Evolutionary conservation across 1,284 basidiomycete genomes (phyloP).

Genomic region (Violaceomyces palustris): DNA sequence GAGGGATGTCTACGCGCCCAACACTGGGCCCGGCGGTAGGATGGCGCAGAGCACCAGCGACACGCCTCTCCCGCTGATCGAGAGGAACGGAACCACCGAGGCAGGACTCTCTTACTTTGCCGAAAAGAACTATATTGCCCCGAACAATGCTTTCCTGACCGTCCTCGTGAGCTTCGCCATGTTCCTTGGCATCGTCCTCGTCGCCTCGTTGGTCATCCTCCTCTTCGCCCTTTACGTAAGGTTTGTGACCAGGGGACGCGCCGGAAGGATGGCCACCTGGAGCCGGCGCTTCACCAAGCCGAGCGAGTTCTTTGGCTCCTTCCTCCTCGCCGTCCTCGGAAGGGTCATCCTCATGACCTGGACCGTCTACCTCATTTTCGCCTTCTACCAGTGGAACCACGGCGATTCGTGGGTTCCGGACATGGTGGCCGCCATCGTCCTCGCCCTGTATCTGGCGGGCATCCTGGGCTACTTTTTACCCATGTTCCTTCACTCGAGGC

Average conservation of each 20-base stretch:
- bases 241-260: conserved; percentile 4
- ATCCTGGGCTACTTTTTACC: conserved; percentile 28
- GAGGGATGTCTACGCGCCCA: conserved; percentile 43
- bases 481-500: conserved; percentile 22
- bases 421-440: conserved; percentile 33
- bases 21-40: conserved; percentile 44
- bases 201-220: conserved; percentile 14
- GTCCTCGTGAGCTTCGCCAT: conserved; percentile 42
- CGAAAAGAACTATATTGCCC: conserved; percentile 38
- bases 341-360: conserved; percentile 20
- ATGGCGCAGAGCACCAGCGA: conserved; percentile 11
- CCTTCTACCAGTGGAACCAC: conserved; percentile 47
- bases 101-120: conserved; percentile 37
- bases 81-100: conserved; percentile 13
- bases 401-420: conserved; percentile 46
- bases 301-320: conserved; percentile 21
- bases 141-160: conserved; percentile 43
- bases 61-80: conserved; percentile 28
- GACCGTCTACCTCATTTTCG: conserved; percentile 33
- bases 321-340: conserved; percentile 16
- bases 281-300: conserved; percentile 7
- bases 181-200: conserved; percentile 30
- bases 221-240: conserved; percentile 18
- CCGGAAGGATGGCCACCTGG: conserved; percentile 13
- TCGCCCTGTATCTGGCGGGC: conserved; percentile 22